A percentile compares a stretch with the other conserved stretches of the same genome.
Evolutionary conservation across 2,329 filamentous ascomycete species (phyloP).

Genomic region (Xylaria sp.): DNA sequence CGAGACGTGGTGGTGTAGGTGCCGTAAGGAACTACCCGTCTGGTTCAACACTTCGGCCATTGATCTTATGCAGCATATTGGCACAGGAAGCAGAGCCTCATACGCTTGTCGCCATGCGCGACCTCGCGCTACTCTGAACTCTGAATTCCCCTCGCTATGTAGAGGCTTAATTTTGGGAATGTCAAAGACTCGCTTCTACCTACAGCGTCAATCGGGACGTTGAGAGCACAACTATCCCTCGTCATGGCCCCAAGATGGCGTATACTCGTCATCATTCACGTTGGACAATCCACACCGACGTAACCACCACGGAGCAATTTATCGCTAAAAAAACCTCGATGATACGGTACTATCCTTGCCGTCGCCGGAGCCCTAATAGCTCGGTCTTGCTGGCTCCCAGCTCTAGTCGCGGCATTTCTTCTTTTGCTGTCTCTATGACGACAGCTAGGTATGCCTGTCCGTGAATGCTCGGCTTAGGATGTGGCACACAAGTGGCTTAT

Average conservation of each 20-base stretch:
- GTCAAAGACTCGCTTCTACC: background rate
- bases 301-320: constrained; percentile 12
- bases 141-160: too few relatives aligned
- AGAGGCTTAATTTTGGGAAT: background rate
- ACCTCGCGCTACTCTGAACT: background rate
- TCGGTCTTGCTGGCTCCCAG: background rate
- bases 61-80: background rate
- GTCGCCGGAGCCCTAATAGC: background rate
- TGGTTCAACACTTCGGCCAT: background rate
- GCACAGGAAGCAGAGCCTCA: background rate
- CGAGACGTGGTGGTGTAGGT: background rate
- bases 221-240: background rate
- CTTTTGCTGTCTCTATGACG: constrained; percentile 17
- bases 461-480: background rate
- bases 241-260: background rate
- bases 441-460: background rate
- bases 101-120: background rate
- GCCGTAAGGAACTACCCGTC: background rate
- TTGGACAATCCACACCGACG: constrained; percentile 5
- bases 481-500: background rate
- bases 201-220: background rate
- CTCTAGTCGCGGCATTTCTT: background rate
- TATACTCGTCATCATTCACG: background rate
- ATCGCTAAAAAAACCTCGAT: background rate
- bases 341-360: background rate